Conservation (phyloP, 2,329 filamentous ascomycete genomes). For the Volutella citrinella region DNA sequence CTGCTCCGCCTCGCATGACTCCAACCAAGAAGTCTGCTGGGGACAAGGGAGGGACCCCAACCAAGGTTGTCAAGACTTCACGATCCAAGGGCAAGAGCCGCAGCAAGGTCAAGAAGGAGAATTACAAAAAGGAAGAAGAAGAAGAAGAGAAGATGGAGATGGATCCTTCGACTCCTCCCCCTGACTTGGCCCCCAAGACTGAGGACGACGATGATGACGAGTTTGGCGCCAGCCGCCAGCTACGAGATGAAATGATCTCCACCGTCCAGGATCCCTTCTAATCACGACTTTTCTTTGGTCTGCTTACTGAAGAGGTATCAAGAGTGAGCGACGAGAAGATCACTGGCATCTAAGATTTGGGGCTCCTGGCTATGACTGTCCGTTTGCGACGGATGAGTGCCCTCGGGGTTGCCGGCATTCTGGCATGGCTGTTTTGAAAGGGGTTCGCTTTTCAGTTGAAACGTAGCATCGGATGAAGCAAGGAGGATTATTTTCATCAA, state of each 20-base stretch:
- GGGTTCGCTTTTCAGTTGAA: too few species aligned
- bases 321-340: too few species aligned
- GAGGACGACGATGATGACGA: conserved; percentile 18
- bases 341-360: too few species aligned
- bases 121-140: conserved; percentile 13
- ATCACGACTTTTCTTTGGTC: not conserved
- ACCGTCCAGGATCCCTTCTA: conserved; percentile 13
- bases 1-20: conserved; percentile 8
- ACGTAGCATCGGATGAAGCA: too few species aligned
- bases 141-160: conserved; percentile 9
- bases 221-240: conserved; percentile 8
- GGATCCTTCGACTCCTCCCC: too few species aligned
- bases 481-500: too few species aligned
- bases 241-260: conserved; percentile 7
- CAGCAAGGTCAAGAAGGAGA: conserved; percentile 23
- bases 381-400: too few species aligned
- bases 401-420: too few species aligned
- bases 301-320: too few species aligned
- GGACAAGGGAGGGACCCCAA: conserved; percentile 14
- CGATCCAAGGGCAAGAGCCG: conserved; percentile 20
- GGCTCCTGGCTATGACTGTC: too few species aligned
- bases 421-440: too few species aligned
- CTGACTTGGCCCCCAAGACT: conserved; percentile 13
- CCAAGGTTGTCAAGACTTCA: conserved; percentile 30
- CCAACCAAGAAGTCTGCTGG: conserved; percentile 21